These are phyloP conservation scores for Cutaneotrichosporon spelunceum DNA, from an alignment of 1,284 basidiomycete genomes.

Conservation along the genomic window DNA sequence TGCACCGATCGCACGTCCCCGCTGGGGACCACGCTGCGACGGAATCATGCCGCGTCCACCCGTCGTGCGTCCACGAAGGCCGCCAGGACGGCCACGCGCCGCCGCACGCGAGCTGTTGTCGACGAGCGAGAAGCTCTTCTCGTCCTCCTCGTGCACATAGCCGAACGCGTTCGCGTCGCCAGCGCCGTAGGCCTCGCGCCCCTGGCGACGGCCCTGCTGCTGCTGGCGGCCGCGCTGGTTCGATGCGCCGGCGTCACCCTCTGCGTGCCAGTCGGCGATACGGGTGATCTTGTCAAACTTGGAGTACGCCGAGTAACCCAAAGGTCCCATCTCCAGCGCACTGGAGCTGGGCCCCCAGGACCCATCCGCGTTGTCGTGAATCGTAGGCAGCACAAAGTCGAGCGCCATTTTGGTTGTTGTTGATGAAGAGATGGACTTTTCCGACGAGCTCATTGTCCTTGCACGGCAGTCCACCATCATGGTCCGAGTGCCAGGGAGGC, in stretches of 20 bases:
- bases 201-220: conserved; percentile 40
- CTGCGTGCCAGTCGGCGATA: conserved; percentile 93
- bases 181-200: conserved; percentile 54
- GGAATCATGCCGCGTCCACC: conserved; percentile 21
- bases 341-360: conserved; percentile 52
- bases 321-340: conserved; percentile 24
- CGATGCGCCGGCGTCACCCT: conserved; percentile 60
- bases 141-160: conserved; percentile 98
- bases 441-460: conserved; percentile 9
- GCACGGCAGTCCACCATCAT: not conserved
- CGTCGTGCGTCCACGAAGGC: conserved; percentile 21
- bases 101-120: conserved; percentile 66
- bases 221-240: conserved; percentile 25
- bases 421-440: conserved; percentile 7
- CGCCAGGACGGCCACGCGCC: conserved; percentile 38
- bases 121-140: conserved; percentile 94
- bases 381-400: conserved; percentile 49
- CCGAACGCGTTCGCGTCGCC: conserved; percentile 86
- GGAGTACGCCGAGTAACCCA: conserved; percentile 82
- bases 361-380: conserved; percentile 52
- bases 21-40: conserved; percentile 40
- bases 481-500: not conserved
- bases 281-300: conserved; percentile 97
- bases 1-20: conserved; percentile 26
- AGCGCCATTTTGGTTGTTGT: conserved; percentile 35